Base-by-base conservation (phyloP, 1,139 yeast genomes). In the Groenewaldozyma sp. region DNA sequence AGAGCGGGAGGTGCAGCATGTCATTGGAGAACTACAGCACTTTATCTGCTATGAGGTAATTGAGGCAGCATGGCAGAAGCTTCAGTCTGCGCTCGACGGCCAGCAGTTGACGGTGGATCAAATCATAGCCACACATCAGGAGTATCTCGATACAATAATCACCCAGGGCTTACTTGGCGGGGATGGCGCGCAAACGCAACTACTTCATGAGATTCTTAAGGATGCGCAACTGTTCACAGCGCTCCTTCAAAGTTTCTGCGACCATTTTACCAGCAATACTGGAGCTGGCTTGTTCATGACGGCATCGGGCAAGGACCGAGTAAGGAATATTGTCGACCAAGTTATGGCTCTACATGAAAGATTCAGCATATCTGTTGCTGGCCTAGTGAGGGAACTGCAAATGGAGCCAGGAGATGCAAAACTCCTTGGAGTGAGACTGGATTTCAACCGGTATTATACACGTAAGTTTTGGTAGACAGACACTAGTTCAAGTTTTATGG, bases 21-120 rank as follows among this genome's bases (percentile, higher is more conserved):
- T 65, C 38, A 48, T 62, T 20, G 45, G 56, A 36, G 68, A 64
- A 44, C 47, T 65, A 24, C 68, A 64, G 44, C 57, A 59, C 45
- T 65, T 64, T 42, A 52, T 64, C 31, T 56, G 59, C 31, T 62
- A 61, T 40, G 66, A 63, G 43, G 64, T 60, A 16, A 58, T 65
- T 10, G 68, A 63, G 40, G 53, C 60, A 45, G 59, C 66, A 11
- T 65, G 70, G 70, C 49, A 47, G 4, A 47, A 48, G 36, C 41
- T 65, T 34, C 57, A 54, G 38, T 42, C 40, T 6, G 52, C 54
- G 35, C 51, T 65, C 4, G 42, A 42, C 29, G 45, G 46, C 36
- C 27, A 46, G 19, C 38, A 42, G 29, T 46, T 55, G 13, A 61
- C 67, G 1, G 58, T 65, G 13, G 70, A 65, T 45, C 62, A 62